phyloP scores from a whole-genome alignment of 164 flowering plant genomes.

The Paratinospora sagittata region DNA sequence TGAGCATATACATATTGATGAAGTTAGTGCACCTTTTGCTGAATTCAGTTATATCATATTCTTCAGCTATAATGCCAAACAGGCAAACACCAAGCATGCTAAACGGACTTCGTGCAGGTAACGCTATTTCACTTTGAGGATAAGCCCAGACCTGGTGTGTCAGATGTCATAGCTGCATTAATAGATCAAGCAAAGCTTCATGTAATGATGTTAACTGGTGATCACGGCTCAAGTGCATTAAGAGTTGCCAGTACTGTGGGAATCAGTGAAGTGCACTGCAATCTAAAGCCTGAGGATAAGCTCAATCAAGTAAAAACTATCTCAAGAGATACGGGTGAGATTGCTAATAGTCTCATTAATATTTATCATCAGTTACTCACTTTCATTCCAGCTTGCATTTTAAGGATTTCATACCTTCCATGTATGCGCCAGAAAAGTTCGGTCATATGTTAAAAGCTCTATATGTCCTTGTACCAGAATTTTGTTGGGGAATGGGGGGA shows the following conservation, averaged over 20 bases:
- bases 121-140: slow-evolving; percentile 95
- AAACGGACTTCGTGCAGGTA: slow-evolving; percentile 39
- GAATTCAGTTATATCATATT: neutral
- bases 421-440: neutral
- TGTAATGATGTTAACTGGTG: slow-evolving; percentile 96
- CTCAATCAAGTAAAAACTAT: slow-evolving; percentile 76
- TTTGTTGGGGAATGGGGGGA: neutral
- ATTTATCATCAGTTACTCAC: too few species aligned
- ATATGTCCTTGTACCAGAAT: too few species aligned
- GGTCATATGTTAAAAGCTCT: neutral
- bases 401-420: neutral
- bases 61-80: neutral
- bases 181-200: slow-evolving; percentile 61
- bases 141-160: slow-evolving; percentile 74
- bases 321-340: slow-evolving; percentile 67
- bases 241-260: slow-evolving; percentile 93
- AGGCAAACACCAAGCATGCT: neutral
- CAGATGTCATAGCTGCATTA: slow-evolving; percentile 50
- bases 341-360: neutral
- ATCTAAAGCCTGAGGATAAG: slow-evolving; percentile 95
- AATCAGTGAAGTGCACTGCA: slow-evolving; percentile 65
- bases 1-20: too few species aligned
- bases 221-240: slow-evolving; percentile 82
- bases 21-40: neutral
- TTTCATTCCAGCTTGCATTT: neutral